Conservation (phyloP, 2,329 filamentous ascomycete genomes). For the Fusarium bulbicola region DNA sequence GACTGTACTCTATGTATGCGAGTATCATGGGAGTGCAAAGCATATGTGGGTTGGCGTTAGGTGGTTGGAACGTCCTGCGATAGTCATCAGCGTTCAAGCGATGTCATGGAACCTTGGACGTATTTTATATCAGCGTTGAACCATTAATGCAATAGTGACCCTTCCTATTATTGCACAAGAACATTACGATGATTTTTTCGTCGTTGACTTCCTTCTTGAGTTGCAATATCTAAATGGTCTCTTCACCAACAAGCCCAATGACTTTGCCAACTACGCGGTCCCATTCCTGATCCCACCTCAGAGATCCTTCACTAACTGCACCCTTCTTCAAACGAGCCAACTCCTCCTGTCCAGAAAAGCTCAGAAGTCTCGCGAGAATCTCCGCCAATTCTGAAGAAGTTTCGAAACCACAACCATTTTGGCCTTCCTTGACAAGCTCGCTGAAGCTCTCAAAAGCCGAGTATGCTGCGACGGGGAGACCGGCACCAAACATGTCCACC, state of each 20-base stretch:
- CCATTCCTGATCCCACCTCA: slow-evolving; percentile 95
- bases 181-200: background rate
- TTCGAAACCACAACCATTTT: slow-evolving; percentile 87
- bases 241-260: slow-evolving; percentile 59
- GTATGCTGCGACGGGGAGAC: slow-evolving; percentile 90
- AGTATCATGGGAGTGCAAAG: background rate
- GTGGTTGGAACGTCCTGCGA: slow-evolving; percentile 3
- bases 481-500: slow-evolving; percentile 97
- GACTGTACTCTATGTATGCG: background rate
- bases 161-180: background rate
- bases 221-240: slow-evolving; percentile 15
- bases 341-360: slow-evolving; percentile 58
- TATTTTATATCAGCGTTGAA: slow-evolving; percentile 28
- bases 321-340: slow-evolving; percentile 72
- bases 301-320: slow-evolving; percentile 75
- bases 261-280: slow-evolving; percentile 80
- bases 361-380: slow-evolving; percentile 72
- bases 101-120: slow-evolving; percentile 30
- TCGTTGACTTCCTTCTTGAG: background rate
- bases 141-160: background rate
- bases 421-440: slow-evolving; percentile 87
- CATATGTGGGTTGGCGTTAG: slow-evolving; percentile 21
- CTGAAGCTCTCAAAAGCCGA: slow-evolving; percentile 85
- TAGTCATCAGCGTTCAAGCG: slow-evolving; percentile 25
- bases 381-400: slow-evolving; percentile 71